Evolutionary conservation across 2,329 filamentous ascomycete species (phyloP), one percentile per base, ranked within the genome.

Genomic region (Colletotrichum siamense): DNA sequence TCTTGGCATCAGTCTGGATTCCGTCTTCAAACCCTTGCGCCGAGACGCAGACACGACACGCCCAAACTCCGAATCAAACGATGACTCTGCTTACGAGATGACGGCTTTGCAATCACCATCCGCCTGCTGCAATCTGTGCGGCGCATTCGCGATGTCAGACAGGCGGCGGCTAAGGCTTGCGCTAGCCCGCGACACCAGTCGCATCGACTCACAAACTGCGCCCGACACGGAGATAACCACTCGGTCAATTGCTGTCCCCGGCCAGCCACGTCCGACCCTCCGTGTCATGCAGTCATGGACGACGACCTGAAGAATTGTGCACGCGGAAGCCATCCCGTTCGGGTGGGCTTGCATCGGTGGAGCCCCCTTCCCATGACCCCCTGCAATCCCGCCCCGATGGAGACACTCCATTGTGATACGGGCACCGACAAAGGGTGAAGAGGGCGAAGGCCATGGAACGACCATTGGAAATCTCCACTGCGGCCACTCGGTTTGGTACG

Each of bases 151-250:
- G 13, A 32, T 39, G n/a, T n/a, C 44, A 52, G 44, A 52, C 44
- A 52, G 6, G 3, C 44, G n/a, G n/a, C 44, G 44, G 44, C 44
- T 52, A 52, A 49, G 28, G 65, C 65, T 67, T 55, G 44, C 39
- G 18, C n/a, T 69, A 73, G 32, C 63, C 63, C 32, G 59, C 34
- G 57, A 49, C 55, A 44, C 68, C 34, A 66, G 15, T 36, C 44
- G n/a, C 44, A 52, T 52, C 44, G 34, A 64, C 32, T 32, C 59
- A 62, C 15, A 34, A 24, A 26, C 22, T 70, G 61, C 69, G 61
- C 69, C 44, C 59, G 30, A 71, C 59, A 18, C 74, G 74, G 74
- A 76, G 74, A 74, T 76, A 76, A 69, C 30, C 55, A 73, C 26
- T 52, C 59, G 59, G 30, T 32, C 28, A 32, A 22, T 32, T 36